phyloP scores from a whole-genome alignment of 169 alveolate species.

The Plasmodium vinckei region DNA sequence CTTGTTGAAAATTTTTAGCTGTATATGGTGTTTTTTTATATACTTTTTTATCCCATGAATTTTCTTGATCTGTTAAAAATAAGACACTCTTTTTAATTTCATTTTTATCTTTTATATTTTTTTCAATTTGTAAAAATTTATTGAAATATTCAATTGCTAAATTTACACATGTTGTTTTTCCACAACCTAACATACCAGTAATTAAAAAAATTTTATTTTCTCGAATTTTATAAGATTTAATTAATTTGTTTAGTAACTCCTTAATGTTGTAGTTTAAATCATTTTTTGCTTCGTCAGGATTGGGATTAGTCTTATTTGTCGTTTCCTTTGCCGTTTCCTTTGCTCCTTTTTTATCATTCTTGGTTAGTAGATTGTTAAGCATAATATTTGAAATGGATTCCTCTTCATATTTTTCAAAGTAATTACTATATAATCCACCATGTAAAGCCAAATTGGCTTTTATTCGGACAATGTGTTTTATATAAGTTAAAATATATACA shows the following conservation, averaged over 20 bases:
- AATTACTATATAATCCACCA: conserved; percentile 69
- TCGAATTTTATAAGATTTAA: conserved; percentile 54
- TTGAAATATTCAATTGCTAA: conserved; percentile 62
- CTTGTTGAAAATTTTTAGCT: conserved; percentile 10
- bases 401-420: conserved; percentile 69
- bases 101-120: conserved; percentile 13
- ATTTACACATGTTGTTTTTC: conserved; percentile 65
- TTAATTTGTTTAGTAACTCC: conserved; percentile 44
- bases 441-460: conserved; percentile 63
- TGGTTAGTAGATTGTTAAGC: conserved; percentile 27
- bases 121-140: conserved; percentile 65
- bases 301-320: background rate
- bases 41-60: conserved; percentile 10
- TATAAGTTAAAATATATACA: conserved; percentile 61
- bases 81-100: conserved; percentile 14
- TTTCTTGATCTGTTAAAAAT: conserved; percentile 12
- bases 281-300: background rate
- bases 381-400: conserved; percentile 63
- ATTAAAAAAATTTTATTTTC: conserved; percentile 63
- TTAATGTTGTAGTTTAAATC: conserved; percentile 52
- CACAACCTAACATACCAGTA: conserved; percentile 64
- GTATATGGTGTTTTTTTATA: conserved; percentile 67
- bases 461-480: conserved; percentile 64
- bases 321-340: background rate
- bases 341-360: background rate